Conservation (phyloP, 2,329 filamentous ascomycete genomes). For the Fusarium pilosicola region DNA sequence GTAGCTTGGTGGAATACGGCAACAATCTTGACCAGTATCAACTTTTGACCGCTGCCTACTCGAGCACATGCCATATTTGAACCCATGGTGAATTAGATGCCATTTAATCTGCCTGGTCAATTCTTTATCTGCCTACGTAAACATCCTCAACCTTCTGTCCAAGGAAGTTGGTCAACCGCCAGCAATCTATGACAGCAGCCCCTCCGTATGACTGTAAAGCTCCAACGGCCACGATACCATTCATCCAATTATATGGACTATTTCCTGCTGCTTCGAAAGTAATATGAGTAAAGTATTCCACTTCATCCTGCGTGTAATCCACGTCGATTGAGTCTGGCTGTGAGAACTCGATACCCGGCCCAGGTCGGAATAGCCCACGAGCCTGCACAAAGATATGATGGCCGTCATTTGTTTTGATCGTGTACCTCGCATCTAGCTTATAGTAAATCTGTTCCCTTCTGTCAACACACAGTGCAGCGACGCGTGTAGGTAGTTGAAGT, state of each 20-base stretch:
- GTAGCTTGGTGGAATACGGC: background rate
- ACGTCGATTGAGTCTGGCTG: background rate
- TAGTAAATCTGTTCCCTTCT: background rate
- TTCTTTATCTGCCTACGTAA: background rate
- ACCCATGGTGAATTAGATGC: background rate
- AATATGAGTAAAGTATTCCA: slow-evolving; percentile 36
- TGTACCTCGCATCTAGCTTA: background rate
- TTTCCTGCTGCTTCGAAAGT: slow-evolving; percentile 25
- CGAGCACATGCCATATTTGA: no score
- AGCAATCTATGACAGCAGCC: slow-evolving; percentile 31
- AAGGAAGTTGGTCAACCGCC: slow-evolving; percentile 33
- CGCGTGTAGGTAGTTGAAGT: background rate
- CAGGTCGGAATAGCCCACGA: background rate
- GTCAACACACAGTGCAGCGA: background rate
- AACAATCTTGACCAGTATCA: no score
- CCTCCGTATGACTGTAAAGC: slow-evolving; percentile 8
- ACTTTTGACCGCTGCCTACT: no score
- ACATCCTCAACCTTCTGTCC: background rate
- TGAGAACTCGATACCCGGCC: background rate
- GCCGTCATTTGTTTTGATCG: background rate
- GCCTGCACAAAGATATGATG: background rate
- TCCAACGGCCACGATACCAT: slow-evolving; percentile 26
- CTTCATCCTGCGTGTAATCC: slow-evolving; percentile 18
- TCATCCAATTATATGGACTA: slow-evolving; percentile 30
- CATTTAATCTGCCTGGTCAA: background rate